These are phyloP conservation scores for Phaffomyces thermotolerans DNA, from an alignment of 805 yeast genomes.

Conservation along the genomic window DNA sequence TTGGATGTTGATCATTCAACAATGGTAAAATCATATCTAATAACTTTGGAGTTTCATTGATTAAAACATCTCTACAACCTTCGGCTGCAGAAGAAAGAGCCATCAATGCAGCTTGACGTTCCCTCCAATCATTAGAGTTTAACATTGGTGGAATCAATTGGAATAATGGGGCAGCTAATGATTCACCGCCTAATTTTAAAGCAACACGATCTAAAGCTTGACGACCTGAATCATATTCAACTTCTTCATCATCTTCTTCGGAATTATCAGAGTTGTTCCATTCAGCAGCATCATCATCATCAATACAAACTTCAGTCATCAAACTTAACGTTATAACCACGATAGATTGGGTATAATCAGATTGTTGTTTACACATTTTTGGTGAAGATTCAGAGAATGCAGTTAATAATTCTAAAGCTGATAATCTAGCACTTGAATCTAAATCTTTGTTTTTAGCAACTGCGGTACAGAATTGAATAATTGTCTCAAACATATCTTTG, in stretches of 20 bases:
- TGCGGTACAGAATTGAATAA: constrained; percentile 76
- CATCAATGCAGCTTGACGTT: constrained; percentile 95
- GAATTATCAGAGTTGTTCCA: constrained; percentile 80
- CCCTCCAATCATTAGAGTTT: constrained; percentile 76
- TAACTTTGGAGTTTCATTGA: constrained; percentile 71
- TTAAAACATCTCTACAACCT: constrained; percentile 88
- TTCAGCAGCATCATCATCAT: constrained; percentile 82
- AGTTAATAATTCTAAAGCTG: constrained; percentile 82
- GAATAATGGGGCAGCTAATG: constrained; percentile 80
- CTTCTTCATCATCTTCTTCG: constrained; percentile 77
- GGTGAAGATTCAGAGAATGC: constrained; percentile 93
- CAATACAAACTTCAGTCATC: constrained; percentile 89
- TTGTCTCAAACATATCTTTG: constrained; percentile 82
- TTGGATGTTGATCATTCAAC: constrained; percentile 79
- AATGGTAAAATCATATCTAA: constrained; percentile 81
- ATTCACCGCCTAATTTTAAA: constrained; percentile 73
- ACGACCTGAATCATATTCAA: constrained; percentile 85
- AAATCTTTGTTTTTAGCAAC: constrained; percentile 77
- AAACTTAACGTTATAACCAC: constrained; percentile 68
- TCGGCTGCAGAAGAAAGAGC: constrained; percentile 95
- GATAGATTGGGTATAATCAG: constrained; percentile 62
- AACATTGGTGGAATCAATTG: constrained; percentile 82
- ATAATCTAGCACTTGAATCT: constrained; percentile 72
- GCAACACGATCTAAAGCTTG: constrained; percentile 91
- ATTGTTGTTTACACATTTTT: constrained; percentile 82